Evolutionary conservation across 2,329 filamentous ascomycete genomes (phyloP).

Genomic region (Pseudophaeomoniella oleicola): DNA sequence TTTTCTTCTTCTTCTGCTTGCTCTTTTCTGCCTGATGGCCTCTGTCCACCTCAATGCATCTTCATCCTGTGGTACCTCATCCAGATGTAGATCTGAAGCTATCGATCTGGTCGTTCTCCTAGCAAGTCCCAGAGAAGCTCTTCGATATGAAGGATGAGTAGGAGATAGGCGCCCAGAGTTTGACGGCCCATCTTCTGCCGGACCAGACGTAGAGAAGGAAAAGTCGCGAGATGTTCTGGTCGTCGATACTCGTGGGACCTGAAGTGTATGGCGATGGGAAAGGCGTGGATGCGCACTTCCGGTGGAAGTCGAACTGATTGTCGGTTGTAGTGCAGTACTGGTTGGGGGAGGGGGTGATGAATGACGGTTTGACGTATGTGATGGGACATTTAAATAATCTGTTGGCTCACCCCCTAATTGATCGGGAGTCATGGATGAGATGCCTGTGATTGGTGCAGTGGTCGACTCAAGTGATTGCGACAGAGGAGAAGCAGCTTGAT

Average conservation of each 20-base stretch:
- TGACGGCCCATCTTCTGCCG: slow-evolving; percentile 44
- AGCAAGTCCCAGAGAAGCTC: slow-evolving; percentile 70
- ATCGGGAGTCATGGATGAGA: neutral
- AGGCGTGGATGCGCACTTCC: slow-evolving; percentile 41
- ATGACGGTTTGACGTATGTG: slow-evolving; percentile 14
- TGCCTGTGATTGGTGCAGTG: neutral
- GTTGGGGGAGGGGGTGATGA: slow-evolving; percentile 35
- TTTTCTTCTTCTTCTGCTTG: slow-evolving; percentile 67
- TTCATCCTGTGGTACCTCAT: slow-evolving; percentile 75
- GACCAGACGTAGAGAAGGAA: slow-evolving; percentile 20
- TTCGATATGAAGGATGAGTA: slow-evolving; percentile 46
- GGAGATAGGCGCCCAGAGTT: slow-evolving; percentile 74
- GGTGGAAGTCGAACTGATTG: slow-evolving; percentile 34
- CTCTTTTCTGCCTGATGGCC: slow-evolving; percentile 78
- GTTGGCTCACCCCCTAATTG: neutral
- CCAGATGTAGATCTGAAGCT: slow-evolving; percentile 67
- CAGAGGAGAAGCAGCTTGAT: neutral
- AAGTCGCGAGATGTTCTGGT: slow-evolving; percentile 54
- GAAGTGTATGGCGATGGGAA: slow-evolving; percentile 74
- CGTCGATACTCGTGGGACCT: slow-evolving; percentile 58
- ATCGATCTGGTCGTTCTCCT: slow-evolving; percentile 72
- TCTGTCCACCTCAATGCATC: slow-evolving; percentile 88
- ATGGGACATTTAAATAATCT: slow-evolving; percentile 6
- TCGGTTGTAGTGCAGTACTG: slow-evolving; percentile 43
- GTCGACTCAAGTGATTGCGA: neutral